Conservation (phyloP, 1,139 yeast genomes). For the Pichia sorboxylosa region DNA sequence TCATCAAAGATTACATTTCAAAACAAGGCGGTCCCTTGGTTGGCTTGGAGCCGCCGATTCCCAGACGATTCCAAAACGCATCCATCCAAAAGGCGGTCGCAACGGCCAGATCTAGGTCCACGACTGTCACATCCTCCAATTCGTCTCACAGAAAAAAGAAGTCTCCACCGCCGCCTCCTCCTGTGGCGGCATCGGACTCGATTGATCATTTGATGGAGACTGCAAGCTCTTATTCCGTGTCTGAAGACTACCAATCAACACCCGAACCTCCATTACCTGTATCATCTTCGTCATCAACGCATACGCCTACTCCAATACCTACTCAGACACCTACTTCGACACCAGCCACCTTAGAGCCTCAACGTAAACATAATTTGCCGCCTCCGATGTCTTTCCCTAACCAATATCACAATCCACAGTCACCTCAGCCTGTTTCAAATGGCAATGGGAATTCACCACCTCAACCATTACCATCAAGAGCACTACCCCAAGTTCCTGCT, state of each 20-base stretch:
- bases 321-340: no score
- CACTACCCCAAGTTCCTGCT: conserved; percentile 12
- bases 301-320: not conserved
- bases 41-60: conserved; percentile 78
- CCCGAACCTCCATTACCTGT: not conserved
- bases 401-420: not conserved
- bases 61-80: conserved; percentile 39
- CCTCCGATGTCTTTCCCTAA: conserved; percentile 23
- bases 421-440: conserved; percentile 1
- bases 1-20: conserved; percentile 65
- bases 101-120: conserved; percentile 6
- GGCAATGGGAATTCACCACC: not conserved
- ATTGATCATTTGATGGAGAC: not conserved
- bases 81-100: not conserved
- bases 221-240: not conserved
- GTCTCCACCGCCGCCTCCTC: conserved; percentile 23
- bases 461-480: conserved; percentile 3
- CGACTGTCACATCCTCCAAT: conserved; percentile 12
- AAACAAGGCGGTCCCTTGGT: conserved; percentile 78
- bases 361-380: conserved; percentile 21
- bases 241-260: not conserved
- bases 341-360: not conserved
- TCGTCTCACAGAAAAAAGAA: conserved; percentile 19
- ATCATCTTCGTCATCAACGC: not conserved
- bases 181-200: conserved; percentile 1